Base-by-base conservation (phyloP, 345 rosid species). In the Citrus inodora region DNA sequence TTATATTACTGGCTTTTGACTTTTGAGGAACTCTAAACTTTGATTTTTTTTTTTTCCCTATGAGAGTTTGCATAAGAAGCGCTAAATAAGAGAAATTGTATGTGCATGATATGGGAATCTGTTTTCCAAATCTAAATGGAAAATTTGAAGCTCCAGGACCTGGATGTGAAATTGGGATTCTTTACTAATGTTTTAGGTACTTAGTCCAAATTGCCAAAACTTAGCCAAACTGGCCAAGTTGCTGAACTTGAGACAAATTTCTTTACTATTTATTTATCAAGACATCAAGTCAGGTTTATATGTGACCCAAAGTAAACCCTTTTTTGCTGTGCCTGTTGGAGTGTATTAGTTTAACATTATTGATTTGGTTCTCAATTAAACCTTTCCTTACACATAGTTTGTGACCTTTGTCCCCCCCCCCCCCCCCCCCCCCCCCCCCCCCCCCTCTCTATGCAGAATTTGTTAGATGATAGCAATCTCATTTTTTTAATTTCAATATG, bases 401-500 rank as follows among this genome's bases (percentile, higher is more conserved):
- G 28, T 37, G 67, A 27, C 64, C 17, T 24, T 9, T 58, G 35
- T 37, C 56, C 58, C 38, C 40, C 40, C 60, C 71, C 70, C 22
- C 30, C 40, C 61, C n/a, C n/a, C n/a, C n/a, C n/a, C n/a, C n/a
- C n/a, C n/a, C n/a, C n/a, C n/a, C n/a, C n/a, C 60, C 68, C 66
- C 24, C 40, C 33, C 40, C 53, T 25, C 68, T 66, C 33, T 2
- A 27, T 48, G 64, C 62, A 76, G 42, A 28, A 24, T 17, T 42
- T 68, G 63, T 68, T 8, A 16, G 73, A 48, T 79, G 69, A 53
- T 80, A 11, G 48, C 30, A 27, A n/a, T 77, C 69, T 72, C 9
- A 55, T n/a, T 73, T 58, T 37, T 77, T 79, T 67, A n/a, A 73
- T 66, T 73, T 35, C 71, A 35, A 70, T 84, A 22, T 46, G 38